These are phyloP conservation scores for Terfezia claveryi DNA, from an alignment of 495 filamentous ascomycete species.

Conservation along the genomic window DNA sequence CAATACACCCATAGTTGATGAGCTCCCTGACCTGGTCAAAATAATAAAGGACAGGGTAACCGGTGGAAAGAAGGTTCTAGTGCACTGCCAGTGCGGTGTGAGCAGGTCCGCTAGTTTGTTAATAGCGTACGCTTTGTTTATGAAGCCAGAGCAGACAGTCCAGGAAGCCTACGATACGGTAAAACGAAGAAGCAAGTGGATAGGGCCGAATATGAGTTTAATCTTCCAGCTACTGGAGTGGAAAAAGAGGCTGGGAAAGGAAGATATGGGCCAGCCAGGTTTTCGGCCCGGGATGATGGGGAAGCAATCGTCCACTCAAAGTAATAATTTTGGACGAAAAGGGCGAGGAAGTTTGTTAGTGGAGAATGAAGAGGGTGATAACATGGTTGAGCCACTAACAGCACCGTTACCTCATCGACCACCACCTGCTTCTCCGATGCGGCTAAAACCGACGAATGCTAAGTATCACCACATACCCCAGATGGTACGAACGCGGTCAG, in stretches of 20 bases:
- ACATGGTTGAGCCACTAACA: slow-evolving; percentile 16
- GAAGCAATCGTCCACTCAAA: slow-evolving; percentile 1
- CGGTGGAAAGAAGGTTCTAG: slow-evolving; percentile 64
- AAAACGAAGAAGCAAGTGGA: slow-evolving; percentile 79
- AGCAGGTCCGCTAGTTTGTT: slow-evolving; percentile 92
- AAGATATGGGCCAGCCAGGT: slow-evolving; percentile 11
- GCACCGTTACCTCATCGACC: slow-evolving; percentile 16
- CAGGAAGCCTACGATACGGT: slow-evolving; percentile 85
- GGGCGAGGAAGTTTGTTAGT: slow-evolving; percentile 13
- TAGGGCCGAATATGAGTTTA: slow-evolving; percentile 92
- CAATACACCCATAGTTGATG: slow-evolving; percentile 82
- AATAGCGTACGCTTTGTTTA: slow-evolving; percentile 88
- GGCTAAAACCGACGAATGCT: not conserved
- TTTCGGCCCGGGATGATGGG: not conserved
- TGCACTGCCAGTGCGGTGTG: slow-evolving; percentile 91
- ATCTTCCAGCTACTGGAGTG: slow-evolving; percentile 97
- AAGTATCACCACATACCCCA: slow-evolving; percentile 12
- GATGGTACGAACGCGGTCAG: slow-evolving; percentile 16
- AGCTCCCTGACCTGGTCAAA: slow-evolving; percentile 66
- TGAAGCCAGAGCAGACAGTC: slow-evolving; percentile 64
- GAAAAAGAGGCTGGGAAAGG: slow-evolving; percentile 38
- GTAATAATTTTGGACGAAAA: slow-evolving; percentile 8
- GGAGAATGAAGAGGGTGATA: slow-evolving; percentile 13
- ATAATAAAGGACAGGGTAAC: slow-evolving; percentile 58
- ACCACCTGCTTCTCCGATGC: slow-evolving; percentile 5